Evolutionary conservation across 2,329 filamentous ascomycete species (phyloP).

Genomic region (Sclerotinia subarctica): DNA sequence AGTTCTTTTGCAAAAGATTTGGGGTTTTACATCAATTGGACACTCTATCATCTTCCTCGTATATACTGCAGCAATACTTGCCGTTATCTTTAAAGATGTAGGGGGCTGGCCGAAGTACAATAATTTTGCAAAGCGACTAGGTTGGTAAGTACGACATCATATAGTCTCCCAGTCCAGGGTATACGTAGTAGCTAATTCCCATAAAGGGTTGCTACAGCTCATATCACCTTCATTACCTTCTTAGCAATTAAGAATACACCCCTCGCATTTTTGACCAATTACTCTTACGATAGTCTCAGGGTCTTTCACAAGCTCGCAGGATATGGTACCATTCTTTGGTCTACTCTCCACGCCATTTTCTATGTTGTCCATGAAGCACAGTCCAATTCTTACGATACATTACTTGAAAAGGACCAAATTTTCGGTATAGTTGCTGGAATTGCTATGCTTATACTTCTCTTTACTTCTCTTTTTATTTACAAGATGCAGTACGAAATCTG

Average conservation of each 20-base stretch:
- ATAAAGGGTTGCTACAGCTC: constrained; percentile 47
- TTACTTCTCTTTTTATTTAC: constrained; percentile 28
- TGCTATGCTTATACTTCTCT: constrained; percentile 41
- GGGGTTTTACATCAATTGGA: not conserved
- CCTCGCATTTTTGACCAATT: constrained; percentile 50
- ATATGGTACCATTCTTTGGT: constrained; percentile 46
- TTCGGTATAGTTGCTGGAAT: constrained; percentile 48
- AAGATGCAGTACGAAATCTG: constrained; percentile 54
- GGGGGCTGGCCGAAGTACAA: not conserved
- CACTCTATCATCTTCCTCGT: not conserved
- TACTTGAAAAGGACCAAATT: constrained; percentile 30
- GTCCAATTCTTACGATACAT: constrained; percentile 42
- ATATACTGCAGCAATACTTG: not conserved
- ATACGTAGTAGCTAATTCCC: not conserved
- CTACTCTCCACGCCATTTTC: constrained; percentile 46
- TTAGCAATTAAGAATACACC: constrained; percentile 58
- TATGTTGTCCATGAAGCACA: constrained; percentile 17
- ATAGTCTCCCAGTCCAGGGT: not conserved
- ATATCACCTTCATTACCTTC: constrained; percentile 52
- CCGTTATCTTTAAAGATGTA: not conserved
- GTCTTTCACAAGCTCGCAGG: constrained; percentile 54
- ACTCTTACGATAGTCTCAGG: constrained; percentile 59
- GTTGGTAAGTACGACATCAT: not conserved
- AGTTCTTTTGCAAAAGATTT: not conserved
- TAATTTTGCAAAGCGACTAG: not conserved